A percentile compares a stretch with the other conserved stretches of the same genome.
These are phyloP conservation scores for Camellia sinensis DNA, from an alignment of 148 eudicot species.

Conservation along the genomic window DNA sequence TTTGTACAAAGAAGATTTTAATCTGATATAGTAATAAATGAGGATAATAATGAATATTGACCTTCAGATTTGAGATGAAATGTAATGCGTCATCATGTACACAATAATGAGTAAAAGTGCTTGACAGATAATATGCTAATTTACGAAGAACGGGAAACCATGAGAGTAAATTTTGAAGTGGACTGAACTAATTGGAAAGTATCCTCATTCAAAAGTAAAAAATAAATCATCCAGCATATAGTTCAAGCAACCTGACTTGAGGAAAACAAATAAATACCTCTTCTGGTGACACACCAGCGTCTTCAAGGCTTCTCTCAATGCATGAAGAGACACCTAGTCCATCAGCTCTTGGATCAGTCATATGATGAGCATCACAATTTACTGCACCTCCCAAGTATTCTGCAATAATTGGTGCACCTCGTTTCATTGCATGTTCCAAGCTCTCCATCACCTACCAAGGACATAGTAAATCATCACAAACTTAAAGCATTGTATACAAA, in stretches of 20 bases:
- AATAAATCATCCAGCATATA: not conserved
- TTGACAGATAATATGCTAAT: too few relatives aligned
- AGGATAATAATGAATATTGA: too few relatives aligned
- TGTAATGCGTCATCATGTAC: too few relatives aligned
- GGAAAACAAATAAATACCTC: slow-evolving; percentile 49
- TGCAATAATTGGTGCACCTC: slow-evolving; percentile 88
- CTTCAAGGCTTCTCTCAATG: slow-evolving; percentile 70
- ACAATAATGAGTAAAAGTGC: too few relatives aligned
- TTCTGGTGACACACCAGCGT: slow-evolving; percentile 95
- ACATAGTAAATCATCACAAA: not conserved
- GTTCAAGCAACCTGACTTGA: not conserved
- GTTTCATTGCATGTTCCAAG: slow-evolving; percentile 93
- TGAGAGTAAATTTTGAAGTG: too few relatives aligned
- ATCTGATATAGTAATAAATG: too few relatives aligned
- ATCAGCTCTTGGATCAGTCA: slow-evolving; percentile 97
- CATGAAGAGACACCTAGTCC: slow-evolving; percentile 97
- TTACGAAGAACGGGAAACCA: too few relatives aligned
- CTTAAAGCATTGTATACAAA: not conserved
- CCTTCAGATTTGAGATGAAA: too few relatives aligned
- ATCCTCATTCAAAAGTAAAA: not conserved
- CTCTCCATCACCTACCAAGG: slow-evolving; percentile 82
- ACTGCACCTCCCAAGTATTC: slow-evolving; percentile 96
- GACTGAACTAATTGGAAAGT: not conserved
- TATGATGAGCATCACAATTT: slow-evolving; percentile 95
- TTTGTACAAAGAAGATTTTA: too few relatives aligned